These are phyloP conservation scores for Heterobasidion annosum DNA, from an alignment of 1,284 basidiomycete species.

Conservation along the genomic window DNA sequence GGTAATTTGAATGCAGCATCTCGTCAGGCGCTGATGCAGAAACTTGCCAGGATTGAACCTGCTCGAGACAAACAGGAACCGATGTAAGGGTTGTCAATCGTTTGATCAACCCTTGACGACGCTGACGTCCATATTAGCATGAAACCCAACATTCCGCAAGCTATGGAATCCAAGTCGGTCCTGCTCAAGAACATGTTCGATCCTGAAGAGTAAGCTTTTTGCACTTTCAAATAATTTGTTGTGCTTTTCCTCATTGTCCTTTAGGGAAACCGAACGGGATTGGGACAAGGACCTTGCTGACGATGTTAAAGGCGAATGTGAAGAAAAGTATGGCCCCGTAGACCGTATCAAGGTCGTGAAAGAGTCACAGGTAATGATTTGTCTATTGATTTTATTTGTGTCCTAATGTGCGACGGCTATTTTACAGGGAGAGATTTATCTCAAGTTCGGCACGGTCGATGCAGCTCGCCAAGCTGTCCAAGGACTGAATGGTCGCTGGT, in stretches of 20 bases:
- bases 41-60: conserved; percentile 88
- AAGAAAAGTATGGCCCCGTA: conserved; percentile 85
- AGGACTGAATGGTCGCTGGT: conserved; percentile 92
- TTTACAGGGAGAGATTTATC: conserved; percentile 91
- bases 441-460: conserved; percentile 81
- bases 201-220: conserved; percentile 74
- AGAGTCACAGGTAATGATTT: conserved; percentile 71
- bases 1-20: conserved; percentile 93
- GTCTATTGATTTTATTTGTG: not conserved
- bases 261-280: conserved; percentile 87
- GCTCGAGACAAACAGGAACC: conserved; percentile 41
- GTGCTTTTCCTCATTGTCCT: conserved; percentile 3
- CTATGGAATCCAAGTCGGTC: conserved; percentile 78
- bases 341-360: conserved; percentile 88
- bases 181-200: conserved; percentile 95
- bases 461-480: conserved; percentile 78
- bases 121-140: conserved; percentile 26
- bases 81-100: conserved; percentile 33
- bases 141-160: conserved; percentile 64
- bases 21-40: conserved; percentile 97
- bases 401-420: conserved; percentile 1
- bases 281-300: conserved; percentile 97
- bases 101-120: conserved; percentile 8
- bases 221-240: not conserved
- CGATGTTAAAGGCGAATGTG: conserved; percentile 92